Conservation (phyloP, 2,329 filamentous ascomycete species). For the Plectosphaerella cucumerina region DNA sequence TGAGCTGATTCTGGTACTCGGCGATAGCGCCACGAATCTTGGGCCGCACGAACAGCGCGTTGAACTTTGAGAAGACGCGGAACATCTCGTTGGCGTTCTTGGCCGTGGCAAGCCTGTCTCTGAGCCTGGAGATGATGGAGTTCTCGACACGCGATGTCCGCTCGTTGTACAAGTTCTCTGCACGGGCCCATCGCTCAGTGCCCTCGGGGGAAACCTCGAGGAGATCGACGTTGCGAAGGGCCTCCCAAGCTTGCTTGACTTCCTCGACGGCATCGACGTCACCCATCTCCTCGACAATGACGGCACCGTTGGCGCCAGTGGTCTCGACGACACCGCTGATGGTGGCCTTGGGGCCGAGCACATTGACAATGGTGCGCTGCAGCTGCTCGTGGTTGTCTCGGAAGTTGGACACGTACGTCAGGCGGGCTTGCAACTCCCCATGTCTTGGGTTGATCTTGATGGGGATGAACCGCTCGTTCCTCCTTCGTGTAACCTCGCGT, state of each 20-base stretch:
- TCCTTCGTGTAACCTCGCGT: constrained; percentile 85
- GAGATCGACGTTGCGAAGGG: constrained; percentile 90
- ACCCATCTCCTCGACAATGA: constrained; percentile 88
- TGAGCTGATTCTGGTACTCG: constrained; percentile 96
- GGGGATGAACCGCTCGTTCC: constrained; percentile 97
- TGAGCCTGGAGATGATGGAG: constrained; percentile 91
- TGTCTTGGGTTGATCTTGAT: constrained; percentile 94
- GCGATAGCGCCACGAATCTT: constrained; percentile 98
- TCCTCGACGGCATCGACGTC: constrained; percentile 97
- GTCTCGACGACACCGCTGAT: constrained; percentile 50
- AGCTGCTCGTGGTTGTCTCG: constrained; percentile 96
- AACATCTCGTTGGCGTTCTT: constrained; percentile 99
- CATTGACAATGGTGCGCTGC: constrained; percentile 91
- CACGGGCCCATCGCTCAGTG: constrained; percentile 86
- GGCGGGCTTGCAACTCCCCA: constrained; percentile 79
- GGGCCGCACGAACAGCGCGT: constrained; percentile 95
- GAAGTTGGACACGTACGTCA: constrained; percentile 94
- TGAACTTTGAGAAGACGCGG: constrained; percentile 99
- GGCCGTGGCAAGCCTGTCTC: constrained; percentile 88
- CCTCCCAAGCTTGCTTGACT: constrained; percentile 90
- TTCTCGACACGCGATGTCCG: constrained; percentile 96
- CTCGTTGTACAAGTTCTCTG: constrained; percentile 95
- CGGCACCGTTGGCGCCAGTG: constrained; percentile 51
- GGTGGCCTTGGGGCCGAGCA: constrained; percentile 73
- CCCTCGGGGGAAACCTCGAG: constrained; percentile 88